phyloP scores from a whole-genome alignment of 73 alveolate genomes.

The Paramecium biaurelia region DNA sequence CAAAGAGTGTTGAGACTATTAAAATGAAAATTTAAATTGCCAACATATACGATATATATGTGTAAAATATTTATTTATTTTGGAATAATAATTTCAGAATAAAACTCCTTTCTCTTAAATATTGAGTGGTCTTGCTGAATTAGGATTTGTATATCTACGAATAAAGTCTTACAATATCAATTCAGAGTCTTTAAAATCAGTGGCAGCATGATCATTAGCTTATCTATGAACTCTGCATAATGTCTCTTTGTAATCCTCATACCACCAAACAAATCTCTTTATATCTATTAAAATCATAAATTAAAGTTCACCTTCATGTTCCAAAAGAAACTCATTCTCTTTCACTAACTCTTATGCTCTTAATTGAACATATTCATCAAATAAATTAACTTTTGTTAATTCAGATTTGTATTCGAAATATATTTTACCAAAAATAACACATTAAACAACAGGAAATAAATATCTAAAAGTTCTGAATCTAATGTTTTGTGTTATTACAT shows the following conservation, averaged over 20 bases:
- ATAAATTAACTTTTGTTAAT: conserved; percentile 79
- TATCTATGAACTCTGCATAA: conserved; percentile 85
- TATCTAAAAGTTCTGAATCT: conserved; percentile 64
- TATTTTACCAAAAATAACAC: conserved; percentile 41
- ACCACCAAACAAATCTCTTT: conserved; percentile 84
- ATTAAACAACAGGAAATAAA: conserved; percentile 53
- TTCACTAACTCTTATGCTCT: conserved; percentile 87
- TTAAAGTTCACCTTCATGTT: conserved; percentile 62
- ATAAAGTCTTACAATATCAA: conserved; percentile 80
- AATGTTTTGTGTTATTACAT: conserved; percentile 54
- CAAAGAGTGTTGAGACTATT: not conserved
- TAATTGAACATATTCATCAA: conserved; percentile 84
- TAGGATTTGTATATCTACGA: conserved; percentile 84
- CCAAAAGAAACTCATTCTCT: conserved; percentile 75
- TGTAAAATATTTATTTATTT: not conserved
- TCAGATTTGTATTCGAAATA: conserved; percentile 65
- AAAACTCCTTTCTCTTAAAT: conserved; percentile 21
- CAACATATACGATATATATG: not conserved
- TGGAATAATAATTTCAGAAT: conserved; percentile 42
- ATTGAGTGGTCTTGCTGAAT: conserved; percentile 73
- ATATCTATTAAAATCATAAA: conserved; percentile 46
- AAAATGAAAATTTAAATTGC: not conserved
- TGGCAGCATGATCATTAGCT: conserved; percentile 82
- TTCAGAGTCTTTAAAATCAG: conserved; percentile 86
- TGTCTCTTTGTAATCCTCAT: conserved; percentile 84